Base-by-base conservation (phyloP, 2,329 filamentous ascomycete genomes). In the Sordariomycetes sp. region DNA sequence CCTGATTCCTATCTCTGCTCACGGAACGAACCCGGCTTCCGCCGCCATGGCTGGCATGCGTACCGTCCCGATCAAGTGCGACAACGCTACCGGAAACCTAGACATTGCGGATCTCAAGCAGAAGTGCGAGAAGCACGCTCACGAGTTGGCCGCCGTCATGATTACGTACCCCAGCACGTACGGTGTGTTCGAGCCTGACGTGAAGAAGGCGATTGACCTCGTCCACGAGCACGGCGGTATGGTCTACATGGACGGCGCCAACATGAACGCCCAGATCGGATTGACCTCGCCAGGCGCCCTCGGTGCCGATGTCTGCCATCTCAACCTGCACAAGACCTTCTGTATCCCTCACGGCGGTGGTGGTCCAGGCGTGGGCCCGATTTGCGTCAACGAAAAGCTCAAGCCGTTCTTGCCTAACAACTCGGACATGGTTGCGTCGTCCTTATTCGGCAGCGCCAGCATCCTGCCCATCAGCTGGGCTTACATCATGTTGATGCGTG, bases 291-390 rank as follows among this genome's bases (percentile, higher is more conserved):
- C 90, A 2, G 90, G 90, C 25, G 87, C 93, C 57, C 94, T 96
- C 45, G 90, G 90, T 15, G 90, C 90, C 20, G 90, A 96, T 55
- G 88, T 95, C 25, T 96, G 90, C 72, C 90, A 95, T 65, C 70
- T 96, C 39, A 96, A 96, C 61, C 72, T 96, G 27, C 90, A 96
- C 75, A 96, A 96, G 74, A 96, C 90, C 4, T 96, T 96, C 70
- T 96, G 90, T 57, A 96, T 96, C 50, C 90, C 90, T 30, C 90
- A 96, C 59, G 90, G 90, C 36, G 90, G 90, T 42, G 90, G 90
- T 44, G 90, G 90, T 12, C 90, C 90, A 8, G 90, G 90, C 49
- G 86, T 95, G 24, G 90, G 90, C 3, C 90, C 90, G 34, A 94
- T 96, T 45, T 88, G 87, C 53, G 90, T 94, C 36, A 92, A 88